A percentile compares a stretch with the other conserved stretches of the same genome.
Conservation (phyloP, 179 eudicot species). For the Pouteria campechiana region DNA sequence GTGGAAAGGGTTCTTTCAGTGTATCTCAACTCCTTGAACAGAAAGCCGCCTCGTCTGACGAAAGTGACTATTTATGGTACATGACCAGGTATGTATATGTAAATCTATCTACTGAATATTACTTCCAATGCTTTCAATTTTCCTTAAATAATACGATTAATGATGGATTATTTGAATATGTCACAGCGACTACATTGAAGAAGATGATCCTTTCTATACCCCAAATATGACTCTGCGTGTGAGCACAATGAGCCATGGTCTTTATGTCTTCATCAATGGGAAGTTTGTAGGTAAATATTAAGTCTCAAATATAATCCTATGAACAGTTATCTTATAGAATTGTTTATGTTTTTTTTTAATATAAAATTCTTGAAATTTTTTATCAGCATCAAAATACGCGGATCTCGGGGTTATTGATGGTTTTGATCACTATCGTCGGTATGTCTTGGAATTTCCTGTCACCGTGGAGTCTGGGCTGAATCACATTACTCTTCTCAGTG, state of each 20-base stretch:
- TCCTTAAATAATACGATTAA: neutral
- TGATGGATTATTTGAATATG: neutral
- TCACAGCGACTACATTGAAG: constrained; percentile 6
- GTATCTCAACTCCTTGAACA: constrained; percentile 15
- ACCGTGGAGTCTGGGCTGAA: constrained; percentile 12
- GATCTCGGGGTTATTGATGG: constrained; percentile 5
- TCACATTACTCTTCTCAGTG: constrained; percentile 23
- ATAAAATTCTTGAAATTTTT: neutral
- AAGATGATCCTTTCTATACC: constrained; percentile 3
- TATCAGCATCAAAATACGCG: neutral
- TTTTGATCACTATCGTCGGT: neutral
- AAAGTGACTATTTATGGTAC: constrained; percentile 34
- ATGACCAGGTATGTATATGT: constrained; percentile 27
- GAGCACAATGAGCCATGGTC: constrained; percentile 9
- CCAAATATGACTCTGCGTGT: constrained; percentile 9
- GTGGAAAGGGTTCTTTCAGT: neutral
- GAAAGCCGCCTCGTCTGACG: constrained; percentile 12
- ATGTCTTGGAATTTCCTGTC: constrained; percentile 7
- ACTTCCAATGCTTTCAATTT: neutral
- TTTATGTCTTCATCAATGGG: constrained; percentile 22
- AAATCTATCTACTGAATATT: neutral
- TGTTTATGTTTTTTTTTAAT: neutral
- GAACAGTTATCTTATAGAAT: too few relatives aligned
- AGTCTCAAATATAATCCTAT: too few relatives aligned
- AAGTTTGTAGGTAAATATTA: constrained; percentile 14